phyloP scores from a whole-genome alignment of 176 grass and related monocot genomes.

The Carex littledalei region DNA sequence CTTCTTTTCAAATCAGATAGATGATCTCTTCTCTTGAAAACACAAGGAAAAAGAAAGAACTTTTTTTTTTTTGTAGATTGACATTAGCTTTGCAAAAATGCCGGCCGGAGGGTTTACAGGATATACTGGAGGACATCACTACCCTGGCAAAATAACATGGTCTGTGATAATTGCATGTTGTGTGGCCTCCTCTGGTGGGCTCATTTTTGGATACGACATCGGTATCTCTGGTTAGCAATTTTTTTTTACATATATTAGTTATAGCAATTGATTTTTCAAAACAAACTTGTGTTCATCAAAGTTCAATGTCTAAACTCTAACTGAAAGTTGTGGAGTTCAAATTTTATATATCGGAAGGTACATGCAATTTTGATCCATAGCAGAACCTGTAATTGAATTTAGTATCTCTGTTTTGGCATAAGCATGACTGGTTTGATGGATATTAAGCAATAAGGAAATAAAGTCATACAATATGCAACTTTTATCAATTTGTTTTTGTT shows the following conservation, averaged over 20 bases:
- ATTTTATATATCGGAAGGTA: not conserved
- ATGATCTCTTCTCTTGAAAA: conserved; percentile 9
- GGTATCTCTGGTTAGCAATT: conserved; percentile 6
- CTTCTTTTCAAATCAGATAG: not conserved
- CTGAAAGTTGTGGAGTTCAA: not conserved
- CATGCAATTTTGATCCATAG: not conserved
- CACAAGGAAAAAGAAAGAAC: not conserved
- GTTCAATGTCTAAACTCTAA: not conserved
- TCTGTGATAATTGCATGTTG: not conserved
- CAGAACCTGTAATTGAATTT: not conserved
- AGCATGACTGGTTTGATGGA: not conserved
- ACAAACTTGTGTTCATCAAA: not conserved
- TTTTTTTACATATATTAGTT: not conserved
- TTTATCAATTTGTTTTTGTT: not conserved
- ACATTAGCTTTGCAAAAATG: not conserved
- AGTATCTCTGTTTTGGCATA: not conserved
- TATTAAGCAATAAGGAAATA: not conserved
- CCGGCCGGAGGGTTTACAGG: not conserved
- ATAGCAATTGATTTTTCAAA: not conserved
- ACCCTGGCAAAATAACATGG: not conserved
- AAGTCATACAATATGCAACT: not conserved
- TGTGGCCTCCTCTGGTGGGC: conserved; percentile 9
- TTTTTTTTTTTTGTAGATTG: not conserved
- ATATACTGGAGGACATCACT: not conserved
- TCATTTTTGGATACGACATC: conserved; percentile 14